Conservation (phyloP, 2,329 filamentous ascomycete genomes). For the Colletotrichum sp. region DNA sequence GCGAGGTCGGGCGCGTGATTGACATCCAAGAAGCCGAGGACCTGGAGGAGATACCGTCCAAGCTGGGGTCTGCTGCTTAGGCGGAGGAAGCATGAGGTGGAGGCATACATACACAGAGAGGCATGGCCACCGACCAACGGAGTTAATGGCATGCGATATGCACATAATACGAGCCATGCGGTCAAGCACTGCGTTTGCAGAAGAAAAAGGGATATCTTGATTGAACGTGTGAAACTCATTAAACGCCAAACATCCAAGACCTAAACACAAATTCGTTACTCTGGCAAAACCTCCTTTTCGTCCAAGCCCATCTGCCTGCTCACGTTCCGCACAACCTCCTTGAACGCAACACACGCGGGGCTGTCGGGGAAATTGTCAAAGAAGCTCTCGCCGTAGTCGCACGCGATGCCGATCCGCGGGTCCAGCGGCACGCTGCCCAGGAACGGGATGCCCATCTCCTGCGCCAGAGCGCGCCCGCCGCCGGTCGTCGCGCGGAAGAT, state of each 20-base stretch:
- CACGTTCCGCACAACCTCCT: constrained; percentile 78
- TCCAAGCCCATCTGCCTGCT: constrained; percentile 69
- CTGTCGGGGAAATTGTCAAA: constrained; percentile 94
- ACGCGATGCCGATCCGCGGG: constrained; percentile 93
- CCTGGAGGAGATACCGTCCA: constrained; percentile 78
- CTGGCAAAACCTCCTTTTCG: constrained; percentile 56
- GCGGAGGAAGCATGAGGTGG: not conserved
- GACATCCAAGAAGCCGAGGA: constrained; percentile 85
- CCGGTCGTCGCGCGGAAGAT: constrained; percentile 94
- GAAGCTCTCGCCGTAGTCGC: constrained; percentile 97
- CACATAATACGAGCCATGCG: constrained; percentile 13
- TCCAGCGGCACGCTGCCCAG: constrained; percentile 90
- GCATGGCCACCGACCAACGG: not conserved
- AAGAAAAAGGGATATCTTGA: constrained; percentile 1
- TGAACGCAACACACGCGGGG: constrained; percentile 84
- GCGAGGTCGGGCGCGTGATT: constrained; percentile 86
- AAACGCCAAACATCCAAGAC: not conserved
- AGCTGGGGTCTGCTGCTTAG: constrained; percentile 45
- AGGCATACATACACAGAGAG: not conserved
- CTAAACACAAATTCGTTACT: constrained; percentile 28
- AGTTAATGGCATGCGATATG: not conserved
- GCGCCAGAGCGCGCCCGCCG: constrained; percentile 78
- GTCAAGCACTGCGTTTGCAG: not conserved
- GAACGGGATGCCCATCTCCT: constrained; percentile 88
- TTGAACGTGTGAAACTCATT: not conserved